A percentile compares a stretch with the other conserved stretches of the same genome.
phyloP scores from a whole-genome alignment of 2,329 filamentous ascomycete genomes.

The Cylindrodendrum hubeiense region DNA sequence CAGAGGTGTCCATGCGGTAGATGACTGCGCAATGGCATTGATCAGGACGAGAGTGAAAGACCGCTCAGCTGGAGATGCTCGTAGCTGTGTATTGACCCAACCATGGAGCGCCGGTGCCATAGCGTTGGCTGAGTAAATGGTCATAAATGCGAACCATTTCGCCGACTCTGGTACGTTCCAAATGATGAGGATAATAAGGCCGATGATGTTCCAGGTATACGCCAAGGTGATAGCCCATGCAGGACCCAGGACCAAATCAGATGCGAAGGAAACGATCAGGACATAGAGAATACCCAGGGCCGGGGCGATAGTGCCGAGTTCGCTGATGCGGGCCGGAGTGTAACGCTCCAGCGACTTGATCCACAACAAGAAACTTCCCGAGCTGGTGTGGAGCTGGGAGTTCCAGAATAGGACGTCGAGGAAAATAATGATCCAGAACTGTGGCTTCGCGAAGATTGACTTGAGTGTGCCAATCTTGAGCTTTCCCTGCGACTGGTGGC shows the following conservation, averaged over 20 bases:
- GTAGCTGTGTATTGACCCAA: conserved; percentile 65
- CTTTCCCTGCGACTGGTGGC: conserved; percentile 54
- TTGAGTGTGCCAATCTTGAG: conserved; percentile 47
- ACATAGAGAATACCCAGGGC: conserved; percentile 69
- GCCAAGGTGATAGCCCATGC: conserved; percentile 67
- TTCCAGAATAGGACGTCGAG: conserved; percentile 71
- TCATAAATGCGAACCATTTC: conserved; percentile 53
- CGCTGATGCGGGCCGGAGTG: conserved; percentile 60
- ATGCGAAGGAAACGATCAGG: conserved; percentile 65
- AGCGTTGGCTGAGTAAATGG: conserved; percentile 61
- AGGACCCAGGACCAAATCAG: conserved; percentile 64
- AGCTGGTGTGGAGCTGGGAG: conserved; percentile 57
- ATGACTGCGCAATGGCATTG: conserved; percentile 64
- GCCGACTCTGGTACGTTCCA: conserved; percentile 66
- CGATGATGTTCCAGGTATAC: conserved; percentile 63
- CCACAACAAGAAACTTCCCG: conserved; percentile 68
- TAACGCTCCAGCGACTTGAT: conserved; percentile 66
- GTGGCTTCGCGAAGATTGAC: conserved; percentile 54
- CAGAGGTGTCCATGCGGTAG: conserved; percentile 66
- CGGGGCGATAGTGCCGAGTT: conserved; percentile 64
- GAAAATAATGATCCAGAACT: conserved; percentile 63
- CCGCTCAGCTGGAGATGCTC: conserved; percentile 59
- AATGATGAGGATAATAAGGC: conserved; percentile 64
- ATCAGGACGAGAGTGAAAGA: conserved; percentile 63
- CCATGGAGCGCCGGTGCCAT: conserved; percentile 68